Evolutionary conservation across 1,139 yeast genomes (phyloP).

Genomic region (Kodamaea ohmeri): DNA sequence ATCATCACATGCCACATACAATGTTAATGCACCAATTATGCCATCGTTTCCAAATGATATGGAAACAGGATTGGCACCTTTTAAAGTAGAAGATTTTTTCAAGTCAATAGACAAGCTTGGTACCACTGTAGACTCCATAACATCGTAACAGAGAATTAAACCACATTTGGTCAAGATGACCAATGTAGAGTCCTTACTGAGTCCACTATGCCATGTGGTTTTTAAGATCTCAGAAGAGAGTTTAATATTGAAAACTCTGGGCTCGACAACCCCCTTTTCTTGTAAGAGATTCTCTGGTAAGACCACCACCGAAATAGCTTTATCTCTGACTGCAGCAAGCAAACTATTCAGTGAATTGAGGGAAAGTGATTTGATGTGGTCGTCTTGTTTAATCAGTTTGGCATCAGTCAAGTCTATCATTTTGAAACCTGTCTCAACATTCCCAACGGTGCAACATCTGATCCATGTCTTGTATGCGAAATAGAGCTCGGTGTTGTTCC

Average conservation of each 20-base stretch:
- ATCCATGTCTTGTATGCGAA: slow-evolving; percentile 29
- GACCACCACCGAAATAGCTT: slow-evolving; percentile 24
- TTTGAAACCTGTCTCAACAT: slow-evolving; percentile 23
- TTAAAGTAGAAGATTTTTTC: slow-evolving; percentile 14
- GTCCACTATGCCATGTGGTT: slow-evolving; percentile 34
- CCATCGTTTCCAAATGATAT: slow-evolving; percentile 34
- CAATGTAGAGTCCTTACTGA: slow-evolving; percentile 27
- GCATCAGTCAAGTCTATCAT: slow-evolving; percentile 12
- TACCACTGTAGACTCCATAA: slow-evolving; percentile 22
- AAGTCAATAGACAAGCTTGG: slow-evolving; percentile 29
- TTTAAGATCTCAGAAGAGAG: slow-evolving; percentile 22
- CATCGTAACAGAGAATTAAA: slow-evolving; percentile 29
- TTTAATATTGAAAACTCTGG: slow-evolving; percentile 18
- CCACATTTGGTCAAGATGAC: slow-evolving; percentile 30
- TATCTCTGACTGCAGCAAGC: slow-evolving; percentile 33
- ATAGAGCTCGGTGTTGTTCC: slow-evolving; percentile 29
- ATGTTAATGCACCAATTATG: slow-evolving; percentile 34
- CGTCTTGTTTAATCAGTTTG: slow-evolving; percentile 7
- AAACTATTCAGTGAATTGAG: slow-evolving; percentile 32
- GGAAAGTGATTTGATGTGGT: slow-evolving; percentile 24
- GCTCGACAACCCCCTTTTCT: slow-evolving; percentile 12
- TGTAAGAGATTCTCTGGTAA: slow-evolving; percentile 20
- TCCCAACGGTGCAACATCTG: slow-evolving; percentile 28
- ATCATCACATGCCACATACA: slow-evolving; percentile 27
- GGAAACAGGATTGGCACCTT: slow-evolving; percentile 24